Conservation (phyloP, 148 eudicot species). For the Pharnaceum exiguum region DNA sequence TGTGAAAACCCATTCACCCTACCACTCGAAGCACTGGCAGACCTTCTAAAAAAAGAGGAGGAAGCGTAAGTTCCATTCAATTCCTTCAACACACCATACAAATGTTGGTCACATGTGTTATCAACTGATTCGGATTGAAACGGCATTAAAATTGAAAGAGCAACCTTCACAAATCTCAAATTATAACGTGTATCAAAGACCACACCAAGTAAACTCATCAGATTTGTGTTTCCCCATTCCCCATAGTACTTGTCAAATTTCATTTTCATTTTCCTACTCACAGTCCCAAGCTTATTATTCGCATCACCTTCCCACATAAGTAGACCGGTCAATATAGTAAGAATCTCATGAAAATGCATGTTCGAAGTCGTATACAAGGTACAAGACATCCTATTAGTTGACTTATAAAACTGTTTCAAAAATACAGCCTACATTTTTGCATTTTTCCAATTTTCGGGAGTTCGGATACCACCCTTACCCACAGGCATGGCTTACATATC, state of each 20-base stretch:
- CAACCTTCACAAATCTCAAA: not conserved
- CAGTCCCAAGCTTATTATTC: not conserved
- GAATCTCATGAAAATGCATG: not conserved
- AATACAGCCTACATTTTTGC: not conserved
- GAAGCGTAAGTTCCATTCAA: too few relatives aligned
- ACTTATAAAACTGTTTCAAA: not conserved
- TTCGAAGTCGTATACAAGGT: constrained; percentile 1
- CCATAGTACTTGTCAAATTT: constrained; percentile 5
- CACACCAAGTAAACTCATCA: not conserved
- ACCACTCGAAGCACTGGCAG: too few relatives aligned
- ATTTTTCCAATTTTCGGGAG: not conserved
- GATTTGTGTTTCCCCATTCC: not conserved
- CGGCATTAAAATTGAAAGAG: not conserved
- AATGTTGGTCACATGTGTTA: not conserved
- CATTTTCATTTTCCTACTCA: not conserved
- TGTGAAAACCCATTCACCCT: too few relatives aligned
- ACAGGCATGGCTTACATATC: not conserved
- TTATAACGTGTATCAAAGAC: not conserved
- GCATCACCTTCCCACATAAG: too few relatives aligned
- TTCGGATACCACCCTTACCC: not conserved
- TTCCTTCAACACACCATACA: not conserved
- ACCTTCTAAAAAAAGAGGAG: too few relatives aligned
- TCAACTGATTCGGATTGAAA: not conserved
- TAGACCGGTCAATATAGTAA: too few relatives aligned
- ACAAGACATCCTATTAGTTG: constrained; percentile 3